These are phyloP conservation scores for Phytophthora agathidicida DNA, from an alignment of 352 stramenopile species.

Conservation along the genomic window DNA sequence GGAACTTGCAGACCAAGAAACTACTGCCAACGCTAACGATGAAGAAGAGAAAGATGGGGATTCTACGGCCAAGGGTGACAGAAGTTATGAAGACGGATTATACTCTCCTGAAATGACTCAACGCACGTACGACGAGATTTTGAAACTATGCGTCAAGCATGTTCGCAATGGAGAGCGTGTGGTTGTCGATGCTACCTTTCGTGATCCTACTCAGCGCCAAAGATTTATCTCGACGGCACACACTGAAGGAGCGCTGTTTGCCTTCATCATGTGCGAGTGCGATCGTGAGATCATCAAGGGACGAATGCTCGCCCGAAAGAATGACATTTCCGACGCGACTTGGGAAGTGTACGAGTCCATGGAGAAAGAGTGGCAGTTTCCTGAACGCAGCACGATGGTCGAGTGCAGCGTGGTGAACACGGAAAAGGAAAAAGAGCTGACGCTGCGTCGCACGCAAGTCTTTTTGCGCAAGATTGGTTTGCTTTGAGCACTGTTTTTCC, in stretches of 20 bases:
- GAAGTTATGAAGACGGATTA: constrained; percentile 60
- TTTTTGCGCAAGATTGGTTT: constrained; percentile 68
- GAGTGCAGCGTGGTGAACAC: constrained; percentile 68
- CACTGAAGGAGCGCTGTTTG: constrained; percentile 59
- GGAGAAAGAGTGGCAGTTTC: constrained; percentile 52
- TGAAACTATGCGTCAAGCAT: constrained; percentile 37
- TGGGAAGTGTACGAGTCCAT: constrained; percentile 76
- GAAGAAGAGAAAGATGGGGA: constrained; percentile 14
- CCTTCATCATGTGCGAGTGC: constrained; percentile 65
- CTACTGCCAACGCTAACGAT: background rate
- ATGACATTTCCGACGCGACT: constrained; percentile 69
- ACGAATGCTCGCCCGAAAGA: constrained; percentile 61
- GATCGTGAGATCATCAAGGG: constrained; percentile 74
- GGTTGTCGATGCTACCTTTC: constrained; percentile 69
- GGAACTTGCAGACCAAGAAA: constrained; percentile 39
- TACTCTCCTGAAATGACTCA: constrained; percentile 65
- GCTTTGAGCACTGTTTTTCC: constrained; percentile 39
- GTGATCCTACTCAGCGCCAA: constrained; percentile 46
- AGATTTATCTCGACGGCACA: constrained; percentile 49
- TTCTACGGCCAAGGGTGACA: constrained; percentile 7
- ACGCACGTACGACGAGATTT: constrained; percentile 71
- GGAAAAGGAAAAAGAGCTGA: constrained; percentile 76
- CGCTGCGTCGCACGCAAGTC: constrained; percentile 51
- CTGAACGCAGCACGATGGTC: constrained; percentile 36
- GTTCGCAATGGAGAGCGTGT: constrained; percentile 59